These are phyloP conservation scores for Darksidea phi DNA, from an alignment of 495 filamentous ascomycete genomes.

Conservation along the genomic window DNA sequence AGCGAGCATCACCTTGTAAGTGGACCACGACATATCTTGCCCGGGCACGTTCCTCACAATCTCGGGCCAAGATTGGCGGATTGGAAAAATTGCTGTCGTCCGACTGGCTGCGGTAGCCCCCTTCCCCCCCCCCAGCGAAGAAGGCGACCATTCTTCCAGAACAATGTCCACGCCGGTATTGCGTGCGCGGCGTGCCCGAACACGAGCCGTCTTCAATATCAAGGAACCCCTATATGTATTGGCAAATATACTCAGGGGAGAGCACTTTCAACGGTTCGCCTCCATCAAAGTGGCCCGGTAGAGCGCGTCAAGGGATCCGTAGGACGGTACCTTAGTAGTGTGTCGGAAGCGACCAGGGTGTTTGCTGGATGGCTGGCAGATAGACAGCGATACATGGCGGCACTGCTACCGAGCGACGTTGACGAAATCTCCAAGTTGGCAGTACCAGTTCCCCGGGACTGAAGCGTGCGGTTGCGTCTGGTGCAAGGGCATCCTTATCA, in stretches of 20 bases:
- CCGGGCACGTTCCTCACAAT: not conserved
- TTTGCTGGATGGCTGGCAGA: slow-evolving; percentile 10
- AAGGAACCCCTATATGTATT: not conserved
- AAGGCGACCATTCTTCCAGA: not conserved
- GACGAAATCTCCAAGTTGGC: slow-evolving; percentile 28
- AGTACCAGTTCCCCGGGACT: slow-evolving; percentile 30
- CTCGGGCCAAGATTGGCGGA: not conserved
- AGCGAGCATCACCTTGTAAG: not conserved
- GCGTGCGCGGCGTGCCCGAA: slow-evolving; percentile 16
- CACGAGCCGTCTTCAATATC: not conserved
- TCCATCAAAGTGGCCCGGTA: slow-evolving; percentile 21
- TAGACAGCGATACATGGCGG: slow-evolving; percentile 23
- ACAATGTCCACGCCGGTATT: slow-evolving; percentile 10
- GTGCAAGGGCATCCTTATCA: slow-evolving; percentile 32
- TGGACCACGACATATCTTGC: too few relatives aligned
- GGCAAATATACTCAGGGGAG: slow-evolving; percentile 20
- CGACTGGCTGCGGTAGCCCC: too few relatives aligned
- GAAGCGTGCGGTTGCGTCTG: not conserved
- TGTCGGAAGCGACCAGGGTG: slow-evolving; percentile 2
- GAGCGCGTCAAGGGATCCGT: slow-evolving; percentile 20
- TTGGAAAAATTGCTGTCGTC: not conserved
- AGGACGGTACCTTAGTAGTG: slow-evolving; percentile 17
- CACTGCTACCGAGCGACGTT: slow-evolving; percentile 31
- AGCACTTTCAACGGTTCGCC: slow-evolving; percentile 17
- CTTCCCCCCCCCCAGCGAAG: too few relatives aligned